Percentiles rank a stretch among this genome's conserved stretches.
Evolutionary conservation across 2,329 filamentous ascomycete species (phyloP).

Genomic region (Rugonectria rugulosa): DNA sequence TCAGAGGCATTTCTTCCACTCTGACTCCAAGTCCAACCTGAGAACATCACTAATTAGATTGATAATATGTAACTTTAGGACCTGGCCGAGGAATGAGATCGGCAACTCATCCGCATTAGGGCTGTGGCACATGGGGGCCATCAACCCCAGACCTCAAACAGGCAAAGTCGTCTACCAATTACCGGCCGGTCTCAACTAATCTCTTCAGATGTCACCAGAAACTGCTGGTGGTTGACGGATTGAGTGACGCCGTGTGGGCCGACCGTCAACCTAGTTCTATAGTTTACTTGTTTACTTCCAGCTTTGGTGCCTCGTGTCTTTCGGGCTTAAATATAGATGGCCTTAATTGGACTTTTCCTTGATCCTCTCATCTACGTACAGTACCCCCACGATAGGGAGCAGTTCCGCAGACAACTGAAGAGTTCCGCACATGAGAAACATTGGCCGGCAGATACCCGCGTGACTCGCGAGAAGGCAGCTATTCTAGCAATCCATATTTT

Average conservation of each 20-base stretch:
- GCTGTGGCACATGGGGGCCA: too few species aligned
- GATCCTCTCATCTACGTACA: background rate
- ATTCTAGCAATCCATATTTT: too few species aligned
- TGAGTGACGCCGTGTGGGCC: background rate
- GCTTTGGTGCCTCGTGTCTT: background rate
- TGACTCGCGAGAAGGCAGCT: too few species aligned
- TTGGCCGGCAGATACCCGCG: too few species aligned
- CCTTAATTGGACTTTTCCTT: background rate
- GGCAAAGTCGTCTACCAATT: background rate
- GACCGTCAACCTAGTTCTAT: too few species aligned
- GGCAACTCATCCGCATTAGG: background rate
- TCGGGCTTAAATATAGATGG: background rate
- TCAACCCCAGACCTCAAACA: background rate
- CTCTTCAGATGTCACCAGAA: background rate
- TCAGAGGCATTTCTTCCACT: background rate
- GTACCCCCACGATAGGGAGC: too few species aligned
- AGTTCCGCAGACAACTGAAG: too few species aligned
- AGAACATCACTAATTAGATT: background rate
- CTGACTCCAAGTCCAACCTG: background rate
- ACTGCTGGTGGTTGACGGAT: background rate
- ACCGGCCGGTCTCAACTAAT: background rate
- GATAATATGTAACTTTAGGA: background rate
- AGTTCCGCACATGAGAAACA: too few species aligned
- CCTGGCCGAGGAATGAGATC: background rate
- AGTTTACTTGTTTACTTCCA: background rate